These are phyloP conservation scores for Globisporangium abappressorium DNA, from an alignment of 352 stramenopile species.

Conservation along the genomic window DNA sequence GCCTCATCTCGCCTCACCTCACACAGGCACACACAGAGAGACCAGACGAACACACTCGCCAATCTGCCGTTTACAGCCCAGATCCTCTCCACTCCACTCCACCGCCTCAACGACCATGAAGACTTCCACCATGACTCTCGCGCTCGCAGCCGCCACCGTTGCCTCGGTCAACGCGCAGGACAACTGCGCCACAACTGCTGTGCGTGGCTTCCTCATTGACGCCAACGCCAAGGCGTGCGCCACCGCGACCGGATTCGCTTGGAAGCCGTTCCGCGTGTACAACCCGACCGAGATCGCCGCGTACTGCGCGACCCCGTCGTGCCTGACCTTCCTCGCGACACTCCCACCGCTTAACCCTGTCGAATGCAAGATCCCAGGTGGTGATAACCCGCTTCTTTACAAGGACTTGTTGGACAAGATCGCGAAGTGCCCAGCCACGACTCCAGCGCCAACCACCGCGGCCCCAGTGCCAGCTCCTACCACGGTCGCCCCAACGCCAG, in stretches of 20 bases:
- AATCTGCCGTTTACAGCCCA: not conserved
- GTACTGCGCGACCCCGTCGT: conserved; percentile 1
- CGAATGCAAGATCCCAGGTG: conserved; percentile 8
- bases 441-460: not conserved
- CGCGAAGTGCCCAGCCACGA: not conserved
- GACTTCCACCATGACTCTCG: not conserved
- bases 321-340: conserved; percentile 6
- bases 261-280: conserved; percentile 5
- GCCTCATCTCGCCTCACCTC: not conserved
- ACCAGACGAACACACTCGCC: not conserved
- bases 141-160: not conserved
- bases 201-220: not conserved
- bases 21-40: not conserved
- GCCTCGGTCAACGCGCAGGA: not conserved
- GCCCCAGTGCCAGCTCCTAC: not conserved
- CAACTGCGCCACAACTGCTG: not conserved
- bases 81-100: not conserved
- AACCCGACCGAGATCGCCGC: conserved; percentile 4
- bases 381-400: not conserved
- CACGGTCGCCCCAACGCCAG: not conserved
- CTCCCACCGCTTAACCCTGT: conserved; percentile 7
- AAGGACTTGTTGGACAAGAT: not conserved
- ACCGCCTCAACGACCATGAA: not conserved
- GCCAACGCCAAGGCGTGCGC: not conserved
- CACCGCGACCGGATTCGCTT: not conserved